These are phyloP conservation scores for Hippophae tibetana DNA, from an alignment of 306 rosid genomes.

Conservation along the genomic window DNA sequence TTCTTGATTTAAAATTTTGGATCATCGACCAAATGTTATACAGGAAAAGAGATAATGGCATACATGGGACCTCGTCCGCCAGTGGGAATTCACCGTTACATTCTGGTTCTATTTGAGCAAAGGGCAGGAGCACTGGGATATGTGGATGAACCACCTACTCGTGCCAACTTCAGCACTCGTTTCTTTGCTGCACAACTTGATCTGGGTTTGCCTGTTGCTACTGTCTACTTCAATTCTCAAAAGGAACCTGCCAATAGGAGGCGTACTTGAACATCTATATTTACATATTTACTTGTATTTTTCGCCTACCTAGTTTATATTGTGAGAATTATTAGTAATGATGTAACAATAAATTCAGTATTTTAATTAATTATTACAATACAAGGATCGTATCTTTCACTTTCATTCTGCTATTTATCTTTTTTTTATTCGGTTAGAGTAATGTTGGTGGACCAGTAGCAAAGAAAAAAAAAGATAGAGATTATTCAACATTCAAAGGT, in stretches of 20 bases:
- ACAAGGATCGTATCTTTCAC: no score
- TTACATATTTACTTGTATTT: no score
- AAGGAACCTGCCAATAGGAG: constrained; percentile 62
- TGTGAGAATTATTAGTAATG: no score
- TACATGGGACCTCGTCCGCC: constrained; percentile 72
- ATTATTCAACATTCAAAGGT: no score
- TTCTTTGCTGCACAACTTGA: constrained; percentile 44
- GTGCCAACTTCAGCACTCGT: constrained; percentile 73
- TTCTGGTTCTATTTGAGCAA: constrained; percentile 58
- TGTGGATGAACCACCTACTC: constrained; percentile 49
- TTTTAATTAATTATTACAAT: no score
- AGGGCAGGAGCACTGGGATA: constrained; percentile 31
- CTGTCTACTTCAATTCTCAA: constrained; percentile 77
- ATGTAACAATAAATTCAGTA: no score
- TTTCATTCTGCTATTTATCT: no score
- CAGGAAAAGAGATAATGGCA: constrained; percentile 69
- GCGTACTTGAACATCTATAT: constrained; percentile 14
- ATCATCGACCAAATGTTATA: background rate
- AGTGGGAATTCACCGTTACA: constrained; percentile 73
- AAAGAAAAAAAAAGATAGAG: no score
- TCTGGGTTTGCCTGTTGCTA: constrained; percentile 69
- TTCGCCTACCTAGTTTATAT: no score
- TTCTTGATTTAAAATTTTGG: no score
- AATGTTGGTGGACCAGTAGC: no score
- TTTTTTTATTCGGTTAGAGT: no score